These are phyloP conservation scores for Gonapodya sp. DNA, from an alignment of 192 early-diverging fungal species.

Conservation along the genomic window DNA sequence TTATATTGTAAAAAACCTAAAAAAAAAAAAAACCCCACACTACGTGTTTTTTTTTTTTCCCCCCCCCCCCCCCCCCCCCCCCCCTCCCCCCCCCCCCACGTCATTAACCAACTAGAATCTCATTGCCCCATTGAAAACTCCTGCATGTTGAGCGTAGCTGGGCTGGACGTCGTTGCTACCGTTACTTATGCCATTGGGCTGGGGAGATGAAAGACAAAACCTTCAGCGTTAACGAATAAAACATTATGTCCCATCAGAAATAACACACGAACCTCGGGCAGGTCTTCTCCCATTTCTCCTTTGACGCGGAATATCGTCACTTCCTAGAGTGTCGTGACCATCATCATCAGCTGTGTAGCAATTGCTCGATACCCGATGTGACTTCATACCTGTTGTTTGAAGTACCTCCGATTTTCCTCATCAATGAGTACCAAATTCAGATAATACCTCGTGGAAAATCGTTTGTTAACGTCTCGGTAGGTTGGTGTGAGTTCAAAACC, in stretches of 20 bases:
- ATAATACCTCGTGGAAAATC: conserved; percentile 97
- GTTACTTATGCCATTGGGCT: neutral
- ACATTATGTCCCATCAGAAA: no score
- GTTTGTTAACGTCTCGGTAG: conserved; percentile 97
- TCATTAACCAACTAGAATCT: no score
- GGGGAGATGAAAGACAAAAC: neutral
- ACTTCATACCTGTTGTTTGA: conserved; percentile 80
- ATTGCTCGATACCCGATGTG: neutral
- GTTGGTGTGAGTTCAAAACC: conserved; percentile 99
- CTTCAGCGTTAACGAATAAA: neutral
- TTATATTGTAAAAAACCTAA: no score
- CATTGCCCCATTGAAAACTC: neutral
- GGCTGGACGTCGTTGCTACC: neutral
- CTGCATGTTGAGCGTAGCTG: neutral
- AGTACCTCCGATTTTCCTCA: conserved; percentile 97
- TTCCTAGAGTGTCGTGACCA: neutral
- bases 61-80: no score
- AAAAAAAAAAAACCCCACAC: no score
- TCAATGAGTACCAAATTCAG: conserved; percentile 96
- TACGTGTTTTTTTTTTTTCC: no score
- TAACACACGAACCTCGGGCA: neutral
- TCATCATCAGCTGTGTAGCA: neutral
- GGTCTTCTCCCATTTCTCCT: neutral
- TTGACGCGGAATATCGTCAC: neutral
- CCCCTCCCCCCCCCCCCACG: no score